Base-by-base conservation (phyloP, 768 basidiomycete species). In the Rhizopogon rudus region DNA sequence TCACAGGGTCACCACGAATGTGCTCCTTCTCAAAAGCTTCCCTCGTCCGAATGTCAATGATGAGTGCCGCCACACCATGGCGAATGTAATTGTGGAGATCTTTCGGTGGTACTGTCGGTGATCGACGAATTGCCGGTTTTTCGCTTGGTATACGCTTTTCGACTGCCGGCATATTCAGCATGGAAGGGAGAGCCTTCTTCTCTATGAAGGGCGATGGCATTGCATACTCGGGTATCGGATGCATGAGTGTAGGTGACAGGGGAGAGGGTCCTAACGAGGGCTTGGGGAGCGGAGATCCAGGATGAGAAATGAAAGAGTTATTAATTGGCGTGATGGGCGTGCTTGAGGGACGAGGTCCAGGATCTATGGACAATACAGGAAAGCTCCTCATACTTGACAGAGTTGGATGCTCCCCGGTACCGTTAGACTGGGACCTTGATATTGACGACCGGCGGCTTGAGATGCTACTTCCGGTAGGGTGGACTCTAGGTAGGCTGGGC, bases 41-140 rank as follows among this genome's bases (percentile, higher is more conserved):
- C 31, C 91, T 79, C 16, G 81, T 77, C n/a, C 95, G 80, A 17
- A 94, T 82, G 67, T 97, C 95, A 17, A 98, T 77, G 13, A 97
- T 61, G 1, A 98, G 76, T 3, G 92, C 81, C 51, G 82, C 81
- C 53, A 76, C 62, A n/a, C 72, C 68, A 6, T 68, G 65, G 40
- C 74, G 68, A 55, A 87, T 69, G 64, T 87, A 92, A 1, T 76
- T 72, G 42, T 76, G 70, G 33, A 94, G 71, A 9, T 82, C 79
- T 55, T 77, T 77, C 6, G 91, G 84, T 51, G 73, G 75, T 28
- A 84, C 79, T 3, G 78, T 76, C 56, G 84, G 87, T 13, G 77
- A 81, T 20, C 78, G 72, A 4, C 87, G 87, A 42, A 91, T 71
- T n/a, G 73, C 62, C 9, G 73, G 68, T 56, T 78, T 76, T 56